phyloP scores from a whole-genome alignment of 768 basidiomycete genomes.

The Agrocybe pediades region DNA sequence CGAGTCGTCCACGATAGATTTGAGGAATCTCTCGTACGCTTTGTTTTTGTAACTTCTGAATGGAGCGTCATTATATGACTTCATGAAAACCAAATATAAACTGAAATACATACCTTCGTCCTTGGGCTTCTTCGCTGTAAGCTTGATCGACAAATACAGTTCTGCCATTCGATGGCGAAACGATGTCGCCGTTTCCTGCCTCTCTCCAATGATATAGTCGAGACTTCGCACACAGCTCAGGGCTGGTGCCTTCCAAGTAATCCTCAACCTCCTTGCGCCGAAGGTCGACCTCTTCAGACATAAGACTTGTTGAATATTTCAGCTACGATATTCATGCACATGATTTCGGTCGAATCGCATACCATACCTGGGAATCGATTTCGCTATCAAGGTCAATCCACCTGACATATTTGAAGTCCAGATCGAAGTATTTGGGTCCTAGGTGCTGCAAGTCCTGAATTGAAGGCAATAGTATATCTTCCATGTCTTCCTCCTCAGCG shows the following conservation, averaged over 20 bases:
- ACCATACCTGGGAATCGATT: slow-evolving; percentile 73
- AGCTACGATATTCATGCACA: too few species aligned
- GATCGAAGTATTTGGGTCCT: slow-evolving; percentile 76
- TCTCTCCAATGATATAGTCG: slow-evolving; percentile 79
- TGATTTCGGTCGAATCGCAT: too few species aligned
- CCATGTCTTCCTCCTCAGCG: slow-evolving; percentile 71
- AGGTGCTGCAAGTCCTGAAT: slow-evolving; percentile 90
- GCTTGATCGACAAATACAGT: slow-evolving; percentile 75
- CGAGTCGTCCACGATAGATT: slow-evolving; percentile 78
- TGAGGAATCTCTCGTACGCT: slow-evolving; percentile 69
- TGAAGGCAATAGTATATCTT: slow-evolving; percentile 81
- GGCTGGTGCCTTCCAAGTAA: slow-evolving; percentile 75
- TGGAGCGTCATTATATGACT: not conserved
- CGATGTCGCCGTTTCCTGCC: slow-evolving; percentile 61
- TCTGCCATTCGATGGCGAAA: slow-evolving; percentile 93
- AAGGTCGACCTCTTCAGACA: slow-evolving; percentile 85
- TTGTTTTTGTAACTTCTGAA: slow-evolving; percentile 45
- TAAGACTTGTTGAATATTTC: not conserved
- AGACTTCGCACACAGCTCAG: slow-evolving; percentile 68
- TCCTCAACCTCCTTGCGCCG: slow-evolving; percentile 75
- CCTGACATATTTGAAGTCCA: slow-evolving; percentile 77
- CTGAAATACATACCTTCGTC: slow-evolving; percentile 52
- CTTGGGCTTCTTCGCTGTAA: slow-evolving; percentile 55
- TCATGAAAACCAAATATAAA: not conserved
- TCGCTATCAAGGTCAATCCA: slow-evolving; percentile 81